Conservation (phyloP, 495 filamentous ascomycete species). For the Hypoxylon perforatum region DNA sequence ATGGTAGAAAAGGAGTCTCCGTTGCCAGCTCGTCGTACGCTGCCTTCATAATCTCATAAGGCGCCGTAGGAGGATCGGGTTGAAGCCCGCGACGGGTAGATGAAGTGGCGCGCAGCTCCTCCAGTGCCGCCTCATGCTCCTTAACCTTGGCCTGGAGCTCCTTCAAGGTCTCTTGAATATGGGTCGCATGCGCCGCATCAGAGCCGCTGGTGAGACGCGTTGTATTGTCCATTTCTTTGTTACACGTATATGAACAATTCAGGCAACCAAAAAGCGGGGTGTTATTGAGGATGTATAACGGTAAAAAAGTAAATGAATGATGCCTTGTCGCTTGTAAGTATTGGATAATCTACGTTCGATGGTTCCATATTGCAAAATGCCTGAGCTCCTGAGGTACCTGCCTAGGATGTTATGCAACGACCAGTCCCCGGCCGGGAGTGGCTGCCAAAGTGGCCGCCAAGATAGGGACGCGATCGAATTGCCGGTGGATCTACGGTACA, state of each 20-base stretch:
- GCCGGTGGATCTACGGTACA: constrained; percentile 38
- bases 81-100: constrained; percentile 24
- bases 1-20: constrained; percentile 71
- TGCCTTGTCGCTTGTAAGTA: constrained; percentile 16
- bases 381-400: not conserved
- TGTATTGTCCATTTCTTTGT: constrained; percentile 26
- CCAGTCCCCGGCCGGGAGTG: constrained; percentile 14
- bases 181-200: constrained; percentile 54
- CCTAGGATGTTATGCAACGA: constrained; percentile 31
- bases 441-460: constrained; percentile 24
- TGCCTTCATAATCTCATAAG: constrained; percentile 66
- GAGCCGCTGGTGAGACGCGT: constrained; percentile 33
- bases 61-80: constrained; percentile 38
- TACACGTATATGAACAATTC: too few relatives aligned
- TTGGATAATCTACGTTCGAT: constrained; percentile 10
- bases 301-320: not conserved
- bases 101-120: constrained; percentile 46
- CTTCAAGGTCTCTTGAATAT: constrained; percentile 72
- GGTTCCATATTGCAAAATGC: constrained; percentile 26
- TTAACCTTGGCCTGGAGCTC: constrained; percentile 72
- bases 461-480: constrained; percentile 28
- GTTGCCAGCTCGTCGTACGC: constrained; percentile 72
- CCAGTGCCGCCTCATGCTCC: constrained; percentile 72
- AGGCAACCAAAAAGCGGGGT: too few relatives aligned
- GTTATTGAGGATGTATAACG: too few relatives aligned